These are phyloP conservation scores for Marasmius oreades DNA, from an alignment of 1,284 basidiomycete species.

Conservation along the genomic window DNA sequence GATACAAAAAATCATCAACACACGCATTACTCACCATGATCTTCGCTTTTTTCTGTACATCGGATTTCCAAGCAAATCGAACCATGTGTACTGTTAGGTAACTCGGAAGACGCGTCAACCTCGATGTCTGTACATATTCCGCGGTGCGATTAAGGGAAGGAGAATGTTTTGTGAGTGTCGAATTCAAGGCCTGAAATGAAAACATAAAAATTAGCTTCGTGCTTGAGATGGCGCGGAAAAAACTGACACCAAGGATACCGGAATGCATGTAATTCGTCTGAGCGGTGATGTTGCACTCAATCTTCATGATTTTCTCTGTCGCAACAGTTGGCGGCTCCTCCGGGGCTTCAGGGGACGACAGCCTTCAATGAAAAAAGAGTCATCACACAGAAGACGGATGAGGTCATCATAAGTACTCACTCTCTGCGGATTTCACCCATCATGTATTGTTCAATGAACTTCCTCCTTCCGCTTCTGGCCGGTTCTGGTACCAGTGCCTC, in stretches of 20 bases:
- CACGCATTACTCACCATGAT: conserved; percentile 84
- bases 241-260: conserved; percentile 80
- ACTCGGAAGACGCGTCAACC: conserved; percentile 80
- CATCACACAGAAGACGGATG: too few relatives aligned
- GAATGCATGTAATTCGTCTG: conserved; percentile 88
- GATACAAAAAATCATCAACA: not conserved
- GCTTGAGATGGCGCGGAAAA: not conserved
- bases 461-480: conserved; percentile 26
- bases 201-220: not conserved
- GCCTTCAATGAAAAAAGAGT: conserved; percentile 5
- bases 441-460: conserved; percentile 85
- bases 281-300: conserved; percentile 89
- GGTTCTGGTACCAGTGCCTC: conserved; percentile 12
- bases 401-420: too few relatives aligned
- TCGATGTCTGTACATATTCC: conserved; percentile 79
- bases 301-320: conserved; percentile 78
- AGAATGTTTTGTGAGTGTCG: conserved; percentile 85
- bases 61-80: conserved; percentile 92
- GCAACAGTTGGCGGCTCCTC: conserved; percentile 70
- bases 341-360: conserved; percentile 68
- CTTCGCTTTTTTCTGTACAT: conserved; percentile 89
- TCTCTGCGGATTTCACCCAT: conserved; percentile 79
- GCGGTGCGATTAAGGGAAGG: conserved; percentile 79
- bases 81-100: conserved; percentile 93
- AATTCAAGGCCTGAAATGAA: conserved; percentile 66